Conservation (phyloP, 192 early-diverging fungal genomes). For the Coemansia erecta region DNA sequence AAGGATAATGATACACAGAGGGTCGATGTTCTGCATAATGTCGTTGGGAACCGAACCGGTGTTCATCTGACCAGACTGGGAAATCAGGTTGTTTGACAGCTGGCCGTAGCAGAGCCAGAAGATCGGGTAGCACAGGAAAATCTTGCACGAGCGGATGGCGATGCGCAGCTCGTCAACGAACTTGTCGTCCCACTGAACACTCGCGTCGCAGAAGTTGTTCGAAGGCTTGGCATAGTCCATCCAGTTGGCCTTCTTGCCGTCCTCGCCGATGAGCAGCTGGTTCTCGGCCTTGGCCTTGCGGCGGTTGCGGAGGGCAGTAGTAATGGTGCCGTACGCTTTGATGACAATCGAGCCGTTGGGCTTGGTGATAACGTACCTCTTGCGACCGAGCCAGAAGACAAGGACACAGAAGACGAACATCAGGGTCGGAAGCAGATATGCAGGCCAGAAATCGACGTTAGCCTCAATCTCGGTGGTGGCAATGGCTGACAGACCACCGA, state of each 20-base stretch:
- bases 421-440: slow-evolving; percentile 59
- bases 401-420: slow-evolving; percentile 57
- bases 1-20: slow-evolving; percentile 57
- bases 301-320: slow-evolving; percentile 27
- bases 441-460: slow-evolving; percentile 57
- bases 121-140: slow-evolving; percentile 70
- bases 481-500: slow-evolving; percentile 60
- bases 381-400: slow-evolving; percentile 57
- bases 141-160: slow-evolving; percentile 61
- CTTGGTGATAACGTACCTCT: slow-evolving; percentile 54
- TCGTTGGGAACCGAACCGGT: slow-evolving; percentile 58
- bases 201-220: slow-evolving; percentile 1
- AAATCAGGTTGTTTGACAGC: slow-evolving; percentile 65
- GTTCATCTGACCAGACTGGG: slow-evolving; percentile 63
- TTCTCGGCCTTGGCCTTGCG: slow-evolving; percentile 34
- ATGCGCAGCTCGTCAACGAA: slow-evolving; percentile 69
- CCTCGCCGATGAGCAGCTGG: slow-evolving; percentile 26
- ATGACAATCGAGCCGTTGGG: slow-evolving; percentile 59
- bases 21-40: slow-evolving; percentile 63
- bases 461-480: slow-evolving; percentile 59
- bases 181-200: slow-evolving; percentile 63
- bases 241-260: slow-evolving; percentile 37
- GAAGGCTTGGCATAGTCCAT: slow-evolving; percentile 66
- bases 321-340: slow-evolving; percentile 45
- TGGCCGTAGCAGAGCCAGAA: slow-evolving; percentile 73